Evolutionary conservation across 2,329 filamentous ascomycete genomes (phyloP).

Genomic region (Leptographium radiaticola): DNA sequence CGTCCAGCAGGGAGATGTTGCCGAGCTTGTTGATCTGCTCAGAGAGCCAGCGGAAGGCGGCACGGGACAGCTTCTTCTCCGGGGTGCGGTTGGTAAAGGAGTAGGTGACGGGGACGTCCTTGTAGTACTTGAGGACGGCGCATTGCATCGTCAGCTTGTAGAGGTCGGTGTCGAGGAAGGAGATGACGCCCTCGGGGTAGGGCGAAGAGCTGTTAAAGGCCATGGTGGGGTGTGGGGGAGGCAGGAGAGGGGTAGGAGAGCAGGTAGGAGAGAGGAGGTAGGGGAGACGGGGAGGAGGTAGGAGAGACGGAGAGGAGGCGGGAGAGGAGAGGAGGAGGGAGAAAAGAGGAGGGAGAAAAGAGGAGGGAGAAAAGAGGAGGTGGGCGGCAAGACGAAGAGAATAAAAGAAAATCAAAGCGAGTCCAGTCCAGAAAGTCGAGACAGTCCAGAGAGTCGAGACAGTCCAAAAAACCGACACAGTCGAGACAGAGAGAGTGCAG

Average conservation of each 20-base stretch:
- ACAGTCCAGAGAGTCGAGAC: too few species aligned
- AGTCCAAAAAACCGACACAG: too few species aligned
- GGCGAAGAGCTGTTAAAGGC: constrained; percentile 54
- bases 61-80: constrained; percentile 76
- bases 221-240: constrained; percentile 25
- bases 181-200: constrained; percentile 65
- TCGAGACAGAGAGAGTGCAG: too few species aligned
- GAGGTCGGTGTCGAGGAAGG: constrained; percentile 69
- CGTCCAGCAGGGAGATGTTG: constrained; percentile 63
- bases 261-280: neutral
- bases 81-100: constrained; percentile 92
- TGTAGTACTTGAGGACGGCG: constrained; percentile 85
- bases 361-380: too few species aligned
- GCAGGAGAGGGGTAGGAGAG: constrained; percentile 2
- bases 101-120: constrained; percentile 71
- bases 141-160: constrained; percentile 99
- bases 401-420: neutral
- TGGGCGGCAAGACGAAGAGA: too few species aligned
- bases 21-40: constrained; percentile 74
- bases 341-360: too few species aligned
- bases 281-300: too few species aligned
- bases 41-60: constrained; percentile 74
- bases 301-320: too few species aligned
- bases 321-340: neutral
- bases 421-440: too few species aligned